phyloP scores from a whole-genome alignment of 2,329 filamentous ascomycete genomes.

The Clonostachys rhizophaga region DNA sequence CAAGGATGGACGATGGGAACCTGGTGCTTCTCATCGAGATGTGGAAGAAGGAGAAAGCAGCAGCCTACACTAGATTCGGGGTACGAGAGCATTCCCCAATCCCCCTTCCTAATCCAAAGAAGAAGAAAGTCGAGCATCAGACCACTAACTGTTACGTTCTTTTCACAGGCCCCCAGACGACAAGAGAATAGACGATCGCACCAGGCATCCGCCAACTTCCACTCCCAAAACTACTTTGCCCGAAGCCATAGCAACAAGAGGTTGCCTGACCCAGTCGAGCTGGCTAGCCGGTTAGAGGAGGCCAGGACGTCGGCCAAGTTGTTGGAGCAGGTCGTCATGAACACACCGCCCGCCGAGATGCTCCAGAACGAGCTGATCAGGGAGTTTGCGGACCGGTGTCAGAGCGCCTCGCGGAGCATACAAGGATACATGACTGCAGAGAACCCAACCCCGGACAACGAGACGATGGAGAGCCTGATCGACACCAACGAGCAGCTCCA shows the following conservation, averaged over 20 bases:
- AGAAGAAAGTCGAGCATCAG: not conserved
- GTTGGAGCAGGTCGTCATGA: constrained; percentile 86
- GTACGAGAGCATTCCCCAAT: constrained; percentile 27
- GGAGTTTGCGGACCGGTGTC: constrained; percentile 87
- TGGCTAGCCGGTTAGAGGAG: constrained; percentile 82
- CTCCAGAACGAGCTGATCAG: constrained; percentile 82
- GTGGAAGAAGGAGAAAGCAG: constrained; percentile 86
- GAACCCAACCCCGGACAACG: constrained; percentile 79
- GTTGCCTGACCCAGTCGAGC: constrained; percentile 68
- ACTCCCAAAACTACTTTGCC: constrained; percentile 54
- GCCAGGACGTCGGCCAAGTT: constrained; percentile 86
- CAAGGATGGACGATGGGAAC: constrained; percentile 70
- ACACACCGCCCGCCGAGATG: constrained; percentile 72
- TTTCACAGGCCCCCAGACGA: not conserved
- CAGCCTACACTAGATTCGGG: constrained; percentile 45
- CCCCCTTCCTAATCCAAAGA: not conserved
- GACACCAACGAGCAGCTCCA: constrained; percentile 92
- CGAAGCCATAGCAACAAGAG: constrained; percentile 40
- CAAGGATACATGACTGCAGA: constrained; percentile 81
- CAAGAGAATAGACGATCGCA: constrained; percentile 1
- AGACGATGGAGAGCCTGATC: constrained; percentile 89
- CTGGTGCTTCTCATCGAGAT: constrained; percentile 69
- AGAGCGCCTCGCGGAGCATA: constrained; percentile 73
- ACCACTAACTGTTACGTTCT: too few species aligned
- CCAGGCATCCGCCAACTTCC: constrained; percentile 18